phyloP scores from a whole-genome alignment of 352 stramenopile genomes.

The Phytophthora sansomeana region DNA sequence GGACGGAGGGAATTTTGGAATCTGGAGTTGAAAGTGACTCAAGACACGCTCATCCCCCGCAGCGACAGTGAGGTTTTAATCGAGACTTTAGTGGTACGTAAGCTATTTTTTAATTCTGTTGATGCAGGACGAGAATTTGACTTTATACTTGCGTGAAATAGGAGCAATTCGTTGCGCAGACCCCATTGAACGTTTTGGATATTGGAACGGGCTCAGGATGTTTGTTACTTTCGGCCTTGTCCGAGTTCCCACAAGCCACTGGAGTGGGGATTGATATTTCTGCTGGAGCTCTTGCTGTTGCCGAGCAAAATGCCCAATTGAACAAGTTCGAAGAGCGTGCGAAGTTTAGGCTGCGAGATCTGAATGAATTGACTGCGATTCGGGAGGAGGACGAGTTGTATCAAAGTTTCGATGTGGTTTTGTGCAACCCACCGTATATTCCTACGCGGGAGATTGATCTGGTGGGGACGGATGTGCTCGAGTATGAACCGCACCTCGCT shows the following conservation, averaged over 20 bases:
- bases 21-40: slow-evolving; percentile 58
- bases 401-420: slow-evolving; percentile 68
- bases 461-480: slow-evolving; percentile 64
- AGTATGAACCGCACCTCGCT: slow-evolving; percentile 75
- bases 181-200: slow-evolving; percentile 64
- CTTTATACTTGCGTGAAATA: slow-evolving; percentile 18
- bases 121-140: not conserved
- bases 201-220: slow-evolving; percentile 77
- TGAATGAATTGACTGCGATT: slow-evolving; percentile 26
- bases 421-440: slow-evolving; percentile 85
- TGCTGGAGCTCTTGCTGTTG: slow-evolving; percentile 52
- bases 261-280: slow-evolving; percentile 78
- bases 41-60: slow-evolving; percentile 79
- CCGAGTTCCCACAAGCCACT: slow-evolving; percentile 60
- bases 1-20: slow-evolving; percentile 84
- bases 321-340: slow-evolving; percentile 26
- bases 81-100: slow-evolving; percentile 65
- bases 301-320: slow-evolving; percentile 54
- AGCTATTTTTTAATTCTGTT: not conserved
- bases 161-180: slow-evolving; percentile 49
- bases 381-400: slow-evolving; percentile 31
- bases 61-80: slow-evolving; percentile 85
- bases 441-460: slow-evolving; percentile 57
- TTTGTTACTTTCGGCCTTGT: slow-evolving; percentile 67
- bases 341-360: slow-evolving; percentile 45